These are phyloP conservation scores for Copromyces sp. DNA, from an alignment of 495 filamentous ascomycete species.

Conservation along the genomic window DNA sequence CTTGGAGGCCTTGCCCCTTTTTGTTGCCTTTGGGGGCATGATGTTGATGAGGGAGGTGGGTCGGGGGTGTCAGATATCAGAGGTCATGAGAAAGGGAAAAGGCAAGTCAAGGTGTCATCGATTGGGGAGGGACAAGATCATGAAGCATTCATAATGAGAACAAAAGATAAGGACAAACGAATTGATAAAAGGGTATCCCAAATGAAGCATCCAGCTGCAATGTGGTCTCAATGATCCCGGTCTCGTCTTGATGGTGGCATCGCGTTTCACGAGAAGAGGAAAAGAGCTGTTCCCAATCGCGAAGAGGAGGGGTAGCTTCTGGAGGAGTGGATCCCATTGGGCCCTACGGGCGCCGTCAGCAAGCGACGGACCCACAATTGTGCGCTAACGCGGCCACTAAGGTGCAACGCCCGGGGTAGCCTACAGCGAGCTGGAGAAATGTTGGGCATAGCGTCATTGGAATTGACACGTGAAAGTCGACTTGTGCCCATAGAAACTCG, in stretches of 20 bases:
- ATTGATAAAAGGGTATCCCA: not conserved
- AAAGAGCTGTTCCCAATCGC: not conserved
- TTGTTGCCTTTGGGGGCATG: not conserved
- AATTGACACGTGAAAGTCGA: not conserved
- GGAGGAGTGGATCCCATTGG: not conserved
- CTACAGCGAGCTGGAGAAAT: not conserved
- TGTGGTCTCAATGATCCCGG: slow-evolving; percentile 5
- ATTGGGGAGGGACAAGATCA: not conserved
- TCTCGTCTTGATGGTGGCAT: not conserved
- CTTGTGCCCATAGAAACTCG: not conserved
- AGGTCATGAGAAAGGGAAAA: not conserved
- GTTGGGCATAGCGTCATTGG: not conserved
- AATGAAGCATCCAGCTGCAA: slow-evolving; percentile 1
- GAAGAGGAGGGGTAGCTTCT: not conserved
- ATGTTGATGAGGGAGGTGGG: not conserved
- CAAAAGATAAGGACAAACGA: not conserved
- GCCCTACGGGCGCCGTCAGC: not conserved
- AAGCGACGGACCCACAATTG: not conserved
- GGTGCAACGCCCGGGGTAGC: not conserved
- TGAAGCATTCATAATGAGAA: not conserved
- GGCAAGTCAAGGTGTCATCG: not conserved
- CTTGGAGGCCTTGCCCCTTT: not conserved
- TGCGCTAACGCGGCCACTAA: not conserved
- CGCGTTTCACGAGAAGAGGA: not conserved
- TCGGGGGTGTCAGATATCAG: not conserved